Conservation (phyloP, 371 early-diverging fungal species). For the Mucor plumbeus region DNA sequence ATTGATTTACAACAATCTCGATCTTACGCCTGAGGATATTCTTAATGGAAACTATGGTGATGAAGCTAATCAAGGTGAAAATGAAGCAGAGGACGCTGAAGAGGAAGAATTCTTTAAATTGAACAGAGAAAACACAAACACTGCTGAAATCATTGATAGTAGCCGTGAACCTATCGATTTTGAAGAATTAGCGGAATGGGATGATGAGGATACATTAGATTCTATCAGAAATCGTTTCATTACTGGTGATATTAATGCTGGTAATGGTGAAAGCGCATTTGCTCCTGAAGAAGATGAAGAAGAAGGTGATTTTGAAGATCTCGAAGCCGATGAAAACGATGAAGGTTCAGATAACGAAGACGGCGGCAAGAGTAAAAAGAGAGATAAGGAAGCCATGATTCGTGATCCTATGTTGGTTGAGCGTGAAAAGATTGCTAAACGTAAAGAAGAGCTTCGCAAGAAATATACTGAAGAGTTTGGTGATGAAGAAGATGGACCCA, state of each 20-base stretch:
- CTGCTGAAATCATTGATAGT: constrained; percentile 66
- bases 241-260: constrained; percentile 69
- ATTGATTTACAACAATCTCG: constrained; percentile 75
- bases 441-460: constrained; percentile 88
- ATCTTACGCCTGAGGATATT: constrained; percentile 63
- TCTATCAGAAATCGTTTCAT: constrained; percentile 83
- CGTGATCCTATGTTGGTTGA: constrained; percentile 51
- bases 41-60: constrained; percentile 45
- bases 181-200: constrained; percentile 70
- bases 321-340: constrained; percentile 67
- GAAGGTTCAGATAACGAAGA: constrained; percentile 43
- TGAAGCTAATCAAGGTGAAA: constrained; percentile 36
- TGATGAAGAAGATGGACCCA: constrained; percentile 67
- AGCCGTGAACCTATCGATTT: constrained; percentile 63
- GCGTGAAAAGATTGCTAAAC: constrained; percentile 74
- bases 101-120: constrained; percentile 73
- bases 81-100: constrained; percentile 56
- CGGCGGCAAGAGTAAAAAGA: constrained; percentile 22
- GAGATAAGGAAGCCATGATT: constrained; percentile 35
- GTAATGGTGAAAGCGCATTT: constrained; percentile 44
- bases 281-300: constrained; percentile 60
- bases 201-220: constrained; percentile 74
- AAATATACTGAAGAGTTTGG: constrained; percentile 94
- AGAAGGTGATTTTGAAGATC: constrained; percentile 92
- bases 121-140: constrained; percentile 47